Evolutionary conservation across 495 filamentous ascomycete species (phyloP), one percentile per base, ranked within the genome.

Genomic region (Aspergillus wentii): DNA sequence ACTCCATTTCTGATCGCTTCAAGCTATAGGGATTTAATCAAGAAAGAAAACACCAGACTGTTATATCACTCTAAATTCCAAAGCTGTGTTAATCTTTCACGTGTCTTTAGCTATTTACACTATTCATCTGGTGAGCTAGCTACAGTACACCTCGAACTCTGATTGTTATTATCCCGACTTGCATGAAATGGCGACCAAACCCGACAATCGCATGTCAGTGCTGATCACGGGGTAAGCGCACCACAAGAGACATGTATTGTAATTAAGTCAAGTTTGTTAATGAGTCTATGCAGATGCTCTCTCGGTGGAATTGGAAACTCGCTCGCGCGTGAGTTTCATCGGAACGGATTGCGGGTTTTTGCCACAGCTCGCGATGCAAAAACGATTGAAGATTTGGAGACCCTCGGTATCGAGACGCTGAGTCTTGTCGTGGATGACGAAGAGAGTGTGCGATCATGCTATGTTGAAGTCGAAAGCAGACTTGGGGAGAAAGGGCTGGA

Each of bases 271-370:
- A 5, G 6, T 6, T 11, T 25, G 11, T 11, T 25, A 25, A 6
- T 25, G 22, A 5, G 6, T 6, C 22, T 25, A 6, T 19, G 17
- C 34, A 76, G 74, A 19, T 77, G 74, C 47, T 69, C 64, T 16
- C 71, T 72, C 13, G 75, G 75, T 13, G 76, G 77, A 19, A 81
- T 81, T 35, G 77, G 77, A 14, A 71, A 81, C 40, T 60, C 72
- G 8, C 60, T 81, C 8, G 72, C 75, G 11, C 69, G 67, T 11
- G 74, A 78, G 41, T 79, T 80, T 46, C 61, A 75, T 37, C 51
- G 57, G 1, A 39, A 67, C 51, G 71, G 71, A 38, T 30, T 74
- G 41, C 69, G 66, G 15, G 75, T 80, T 38, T 65, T 82, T 34
- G 75, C 77, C 17, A 80, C 78, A 6, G 78, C 75, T 14, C 66